Conservation (phyloP, 2,329 filamentous ascomycete species). For the Clonostachys byssicola region DNA sequence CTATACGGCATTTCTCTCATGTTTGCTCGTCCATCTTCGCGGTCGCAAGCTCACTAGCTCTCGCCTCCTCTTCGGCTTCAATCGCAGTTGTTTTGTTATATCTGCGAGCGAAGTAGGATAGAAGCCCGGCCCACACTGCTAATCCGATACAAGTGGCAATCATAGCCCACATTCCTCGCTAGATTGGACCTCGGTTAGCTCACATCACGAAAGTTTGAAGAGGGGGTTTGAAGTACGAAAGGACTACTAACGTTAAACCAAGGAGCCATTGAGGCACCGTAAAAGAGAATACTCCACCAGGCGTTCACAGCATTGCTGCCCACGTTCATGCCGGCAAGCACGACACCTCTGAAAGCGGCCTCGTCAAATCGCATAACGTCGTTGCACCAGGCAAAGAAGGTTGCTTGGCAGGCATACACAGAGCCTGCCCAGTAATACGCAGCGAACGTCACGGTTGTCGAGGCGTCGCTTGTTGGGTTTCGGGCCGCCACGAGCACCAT, state of each 20-base stretch:
- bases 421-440: constrained; percentile 69
- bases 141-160: constrained; percentile 58
- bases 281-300: constrained; percentile 69
- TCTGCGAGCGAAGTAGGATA: too few species aligned
- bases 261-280: constrained; percentile 54
- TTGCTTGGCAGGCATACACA: constrained; percentile 70
- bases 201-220: neutral
- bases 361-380: constrained; percentile 64
- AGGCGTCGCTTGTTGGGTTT: constrained; percentile 25
- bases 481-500: constrained; percentile 54
- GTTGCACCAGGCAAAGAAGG: constrained; percentile 74
- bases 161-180: constrained; percentile 73
- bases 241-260: constrained; percentile 51
- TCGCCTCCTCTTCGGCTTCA: too few species aligned
- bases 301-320: constrained; percentile 65
- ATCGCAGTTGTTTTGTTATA: too few species aligned
- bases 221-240: neutral
- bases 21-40: too few species aligned
- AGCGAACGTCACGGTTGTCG: constrained; percentile 52
- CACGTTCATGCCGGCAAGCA: constrained; percentile 69
- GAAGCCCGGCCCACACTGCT: constrained; percentile 40
- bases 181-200: neutral
- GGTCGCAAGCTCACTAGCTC: too few species aligned
- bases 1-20: too few species aligned
- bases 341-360: constrained; percentile 57